Evolutionary conservation across 176 grass and related monocot species (phyloP).

Genomic region (Elaeis guineensis): DNA sequence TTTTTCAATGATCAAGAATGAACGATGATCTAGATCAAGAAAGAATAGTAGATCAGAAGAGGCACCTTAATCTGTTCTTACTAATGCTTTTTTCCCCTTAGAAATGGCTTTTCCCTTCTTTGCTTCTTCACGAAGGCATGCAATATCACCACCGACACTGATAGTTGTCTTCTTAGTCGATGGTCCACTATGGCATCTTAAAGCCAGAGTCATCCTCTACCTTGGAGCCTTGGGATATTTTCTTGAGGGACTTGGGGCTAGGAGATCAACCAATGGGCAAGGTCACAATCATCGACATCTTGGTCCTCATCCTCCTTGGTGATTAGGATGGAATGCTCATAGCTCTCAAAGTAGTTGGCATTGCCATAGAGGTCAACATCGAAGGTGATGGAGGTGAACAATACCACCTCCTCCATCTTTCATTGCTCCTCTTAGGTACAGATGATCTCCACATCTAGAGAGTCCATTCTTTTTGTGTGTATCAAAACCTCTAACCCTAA

Average conservation of each 20-base stretch:
- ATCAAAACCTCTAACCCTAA: too few relatives aligned
- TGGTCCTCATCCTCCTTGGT: constrained; percentile 45
- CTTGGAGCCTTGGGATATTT: constrained; percentile 37
- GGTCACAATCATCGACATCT: constrained; percentile 26
- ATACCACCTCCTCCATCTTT: constrained; percentile 67
- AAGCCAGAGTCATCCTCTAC: constrained; percentile 49
- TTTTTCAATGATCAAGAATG: too few relatives aligned
- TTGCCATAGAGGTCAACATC: constrained; percentile 89
- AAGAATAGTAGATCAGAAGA: too few relatives aligned
- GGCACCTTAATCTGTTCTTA: too few relatives aligned
- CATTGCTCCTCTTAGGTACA: constrained; percentile 63
- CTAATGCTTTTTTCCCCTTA: too few relatives aligned
- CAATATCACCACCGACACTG: constrained; percentile 30
- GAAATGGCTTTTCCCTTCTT: too few relatives aligned
- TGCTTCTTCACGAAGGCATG: too few relatives aligned
- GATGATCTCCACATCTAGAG: constrained; percentile 58
- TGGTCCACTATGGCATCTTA: constrained; percentile 52
- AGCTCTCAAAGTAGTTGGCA: constrained; percentile 63
- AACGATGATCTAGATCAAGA: too few relatives aligned
- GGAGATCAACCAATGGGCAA: constrained; percentile 40
- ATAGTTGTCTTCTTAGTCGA: constrained; percentile 90
- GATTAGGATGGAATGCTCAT: constrained; percentile 80
- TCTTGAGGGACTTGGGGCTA: constrained; percentile 39
- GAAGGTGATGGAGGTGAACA: constrained; percentile 67
- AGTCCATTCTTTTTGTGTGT: constrained; percentile 34